Evolutionary conservation across 208 protist species (phyloP), one percentile per base, ranked within the genome.

Genomic region (Jaenimonas drosophilae): DNA sequence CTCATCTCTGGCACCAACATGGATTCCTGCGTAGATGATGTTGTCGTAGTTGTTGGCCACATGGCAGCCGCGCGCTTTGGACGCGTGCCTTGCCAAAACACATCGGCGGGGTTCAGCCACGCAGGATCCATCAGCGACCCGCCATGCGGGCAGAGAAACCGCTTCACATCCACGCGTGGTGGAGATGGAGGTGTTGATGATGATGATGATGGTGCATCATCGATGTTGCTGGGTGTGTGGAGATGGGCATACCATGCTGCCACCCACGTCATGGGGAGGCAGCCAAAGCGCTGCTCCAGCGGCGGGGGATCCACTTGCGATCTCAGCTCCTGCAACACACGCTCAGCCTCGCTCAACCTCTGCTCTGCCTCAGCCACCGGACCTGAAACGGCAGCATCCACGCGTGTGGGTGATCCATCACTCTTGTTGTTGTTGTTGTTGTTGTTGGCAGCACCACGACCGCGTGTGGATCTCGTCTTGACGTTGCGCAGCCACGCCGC

Each of bases 201-300:
- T 42, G 9, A 17, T 17, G n/a, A n/a, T n/a, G n/a, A n/a, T n/a
- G n/a, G n/a, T n/a, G n/a, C n/a, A n/a, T n/a, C n/a, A n/a, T 11
- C 37, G n/a, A 11, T 17, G 11, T 20, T 6, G 42, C 61, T 31
- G 55, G 56, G 49, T 68, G 63, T 45, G 64, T 58, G 57, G 61
- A 60, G 5, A n/a, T n/a, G n/a, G n/a, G 43, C 45, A 48, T 78
- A 83, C 73, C 79, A 92, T 29, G 42, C 59, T 20, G 64, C 66
- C 26, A 83, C 76, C 83, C 83, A 92, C 73, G 68, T 83, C 41
- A 70, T 84, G 30, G 83, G 83, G 28, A 92, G 45, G 46, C 75
- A 87, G 29, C 76, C 83, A 54, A 78, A 78, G 14, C 51, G 5
- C 27, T 53, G 34, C 14, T 34, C 42, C 36, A 47, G 52, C 12